Evolutionary conservation across 805 yeast species (phyloP).

Genomic region (Saturnispora saitoi): DNA sequence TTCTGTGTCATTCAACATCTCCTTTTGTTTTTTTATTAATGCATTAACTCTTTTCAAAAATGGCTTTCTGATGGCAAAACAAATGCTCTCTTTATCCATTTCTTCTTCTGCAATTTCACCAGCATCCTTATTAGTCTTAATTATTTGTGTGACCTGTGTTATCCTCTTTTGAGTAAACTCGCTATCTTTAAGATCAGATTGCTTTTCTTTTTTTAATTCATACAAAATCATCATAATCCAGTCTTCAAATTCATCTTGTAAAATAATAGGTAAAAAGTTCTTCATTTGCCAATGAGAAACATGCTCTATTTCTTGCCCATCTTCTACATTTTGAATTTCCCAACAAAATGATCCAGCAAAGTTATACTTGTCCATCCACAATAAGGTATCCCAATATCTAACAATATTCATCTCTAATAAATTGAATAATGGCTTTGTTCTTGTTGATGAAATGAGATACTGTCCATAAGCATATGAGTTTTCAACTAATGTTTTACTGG

Average conservation of each 20-base stretch:
- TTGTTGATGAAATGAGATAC: slow-evolving; percentile 65
- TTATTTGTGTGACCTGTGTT: slow-evolving; percentile 56
- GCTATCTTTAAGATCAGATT: slow-evolving; percentile 18
- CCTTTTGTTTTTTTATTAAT: slow-evolving; percentile 61
- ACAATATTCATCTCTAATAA: slow-evolving; percentile 67
- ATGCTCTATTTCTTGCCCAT: slow-evolving; percentile 37
- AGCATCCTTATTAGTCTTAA: slow-evolving; percentile 33
- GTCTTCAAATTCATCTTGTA: slow-evolving; percentile 77
- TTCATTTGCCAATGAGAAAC: slow-evolving; percentile 72
- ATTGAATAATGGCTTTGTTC: slow-evolving; percentile 75
- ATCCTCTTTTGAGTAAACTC: slow-evolving; percentile 30
- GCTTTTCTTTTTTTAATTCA: slow-evolving; percentile 50
- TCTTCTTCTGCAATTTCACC: slow-evolving; percentile 14
- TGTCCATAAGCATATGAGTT: slow-evolving; percentile 88
- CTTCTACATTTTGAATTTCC: slow-evolving; percentile 29
- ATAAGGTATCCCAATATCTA: slow-evolving; percentile 83
- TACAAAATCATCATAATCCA: slow-evolving; percentile 78
- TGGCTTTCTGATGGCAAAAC: slow-evolving; percentile 52
- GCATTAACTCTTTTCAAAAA: slow-evolving; percentile 58
- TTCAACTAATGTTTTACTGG: slow-evolving; percentile 70
- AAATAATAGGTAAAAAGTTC: slow-evolving; percentile 61
- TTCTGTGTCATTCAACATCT: slow-evolving; percentile 59
- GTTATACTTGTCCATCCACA: slow-evolving; percentile 93
- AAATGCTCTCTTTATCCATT: slow-evolving; percentile 36
- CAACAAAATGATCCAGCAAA: slow-evolving; percentile 64